phyloP scores from a whole-genome alignment of 306 rosid genomes.

The Ziziphus jujuba region DNA sequence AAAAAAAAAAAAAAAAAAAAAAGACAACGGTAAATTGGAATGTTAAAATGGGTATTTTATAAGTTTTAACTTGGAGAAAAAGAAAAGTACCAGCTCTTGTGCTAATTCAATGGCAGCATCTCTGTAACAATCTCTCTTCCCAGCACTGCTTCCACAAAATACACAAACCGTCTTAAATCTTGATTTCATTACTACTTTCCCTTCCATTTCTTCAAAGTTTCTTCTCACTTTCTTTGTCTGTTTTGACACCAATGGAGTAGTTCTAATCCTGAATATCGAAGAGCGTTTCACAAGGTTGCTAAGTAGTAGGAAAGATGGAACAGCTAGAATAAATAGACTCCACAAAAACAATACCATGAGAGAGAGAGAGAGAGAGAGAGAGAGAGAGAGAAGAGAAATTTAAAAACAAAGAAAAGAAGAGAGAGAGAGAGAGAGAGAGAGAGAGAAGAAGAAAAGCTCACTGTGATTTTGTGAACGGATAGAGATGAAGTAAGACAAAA shows the following conservation, averaged over 20 bases:
- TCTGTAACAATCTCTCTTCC: constrained; percentile 45
- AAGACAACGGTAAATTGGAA: not conserved
- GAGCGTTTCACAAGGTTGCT: not conserved
- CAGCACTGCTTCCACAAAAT: constrained; percentile 59
- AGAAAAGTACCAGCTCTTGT: constrained; percentile 43
- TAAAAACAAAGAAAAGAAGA: not conserved
- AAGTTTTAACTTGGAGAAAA: not conserved
- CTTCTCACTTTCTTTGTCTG: not conserved
- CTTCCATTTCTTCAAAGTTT: constrained; percentile 38
- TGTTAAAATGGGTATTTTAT: not conserved
- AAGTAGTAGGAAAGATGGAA: not conserved
- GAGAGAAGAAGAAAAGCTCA: not conserved
- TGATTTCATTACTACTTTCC: constrained; percentile 27
- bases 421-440: not conserved
- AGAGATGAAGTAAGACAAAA: constrained; percentile 35
- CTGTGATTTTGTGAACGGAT: constrained; percentile 4
- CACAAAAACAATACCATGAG: not conserved
- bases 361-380: not conserved
- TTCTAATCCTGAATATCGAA: not conserved
- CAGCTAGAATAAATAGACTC: constrained; percentile 17
- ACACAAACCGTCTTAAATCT: constrained; percentile 55
- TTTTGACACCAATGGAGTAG: not conserved
- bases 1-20: not conserved
- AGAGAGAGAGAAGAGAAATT: not conserved
- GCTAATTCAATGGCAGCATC: constrained; percentile 59